A percentile compares a stretch with the other conserved stretches of the same genome.
Conservation (phyloP, 768 basidiomycete genomes). For the Lactarius deliciosus region DNA sequence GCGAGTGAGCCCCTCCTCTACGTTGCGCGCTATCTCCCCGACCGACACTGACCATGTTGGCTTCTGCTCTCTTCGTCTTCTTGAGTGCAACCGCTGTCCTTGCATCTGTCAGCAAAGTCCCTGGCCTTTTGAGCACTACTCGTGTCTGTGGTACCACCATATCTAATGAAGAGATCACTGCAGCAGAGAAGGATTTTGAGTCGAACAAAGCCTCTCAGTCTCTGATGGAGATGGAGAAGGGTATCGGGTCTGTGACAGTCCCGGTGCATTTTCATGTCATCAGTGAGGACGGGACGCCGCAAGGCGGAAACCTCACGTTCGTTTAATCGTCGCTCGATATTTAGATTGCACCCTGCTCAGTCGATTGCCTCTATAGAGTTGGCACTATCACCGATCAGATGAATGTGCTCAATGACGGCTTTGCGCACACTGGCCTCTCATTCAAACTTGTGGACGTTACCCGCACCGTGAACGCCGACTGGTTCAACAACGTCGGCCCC, state of each 20-base stretch:
- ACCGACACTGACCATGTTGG: slow-evolving; percentile 13
- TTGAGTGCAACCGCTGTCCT: slow-evolving; percentile 34
- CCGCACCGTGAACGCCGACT: slow-evolving; percentile 45
- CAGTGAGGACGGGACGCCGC: slow-evolving; percentile 39
- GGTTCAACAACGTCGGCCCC: slow-evolving; percentile 49
- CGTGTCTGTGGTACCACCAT: slow-evolving; percentile 27
- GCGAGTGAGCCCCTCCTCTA: neutral
- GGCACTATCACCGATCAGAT: slow-evolving; percentile 45
- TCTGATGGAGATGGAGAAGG: neutral
- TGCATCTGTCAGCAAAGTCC: slow-evolving; percentile 32
- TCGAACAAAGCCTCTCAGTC: slow-evolving; percentile 38
- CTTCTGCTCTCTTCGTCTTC: slow-evolving; percentile 34
- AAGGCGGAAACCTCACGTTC: slow-evolving; percentile 47
- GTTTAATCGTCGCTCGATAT: slow-evolving; percentile 23
- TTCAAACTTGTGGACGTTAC: slow-evolving; percentile 45
- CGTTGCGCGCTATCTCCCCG: neutral
- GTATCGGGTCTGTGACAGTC: slow-evolving; percentile 27
- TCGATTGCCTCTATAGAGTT: slow-evolving; percentile 28
- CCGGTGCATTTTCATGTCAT: slow-evolving; percentile 49
- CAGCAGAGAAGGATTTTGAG: slow-evolving; percentile 44
- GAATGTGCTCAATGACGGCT: slow-evolving; percentile 44
- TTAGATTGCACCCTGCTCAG: neutral
- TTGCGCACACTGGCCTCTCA: slow-evolving; percentile 39
- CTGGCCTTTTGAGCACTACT: slow-evolving; percentile 15
- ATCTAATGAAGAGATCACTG: slow-evolving; percentile 38